Evolutionary conservation across 75 land plant genomes (phyloP), one percentile per base, ranked within the genome.

Genomic region (Picea sitchensis): DNA sequence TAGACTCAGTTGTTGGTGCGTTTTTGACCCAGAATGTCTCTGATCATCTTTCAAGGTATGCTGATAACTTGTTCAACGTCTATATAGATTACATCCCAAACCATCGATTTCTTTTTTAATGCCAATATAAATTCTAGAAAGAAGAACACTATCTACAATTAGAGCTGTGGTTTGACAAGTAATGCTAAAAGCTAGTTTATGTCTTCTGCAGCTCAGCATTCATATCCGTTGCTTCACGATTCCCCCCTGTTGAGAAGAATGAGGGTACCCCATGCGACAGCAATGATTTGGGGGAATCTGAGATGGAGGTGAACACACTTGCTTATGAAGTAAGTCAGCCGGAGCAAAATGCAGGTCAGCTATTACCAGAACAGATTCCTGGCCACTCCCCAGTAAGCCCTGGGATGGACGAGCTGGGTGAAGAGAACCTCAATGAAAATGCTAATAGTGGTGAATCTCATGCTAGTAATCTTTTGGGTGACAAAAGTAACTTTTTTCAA

Each of bases 21-120:
- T 98, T 93, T 76, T 84, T 98, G 9, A 98, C 99, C 14, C 99
- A 98, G 76, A 98, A 98, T 92, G 99, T 98, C 34, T 88, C 96
- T 56, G 99, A 98, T 76, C 96, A 93, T 76, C 83, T 95, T 5
- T 98, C 99, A 63, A 98, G 99, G 99, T 95, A 79, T 73, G 7
- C 7, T 44, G 14, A 65, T 47, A 44, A 59, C 58, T 23, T 38
- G 14, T 82, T 78, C 11, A 18, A 26, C 13, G 14, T 20, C 18
- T 23, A 5, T 62, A 44, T 65, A 14, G 57, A 54, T 26, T 3
- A 74, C 14, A 20, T 26, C 65, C 2, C 18, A 63, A 73, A 20
- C 36, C 14, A 32, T 57, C 13, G 30, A 72, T 34, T 74, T 83
- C 47, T 21, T 59, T 61, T 51, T 11, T 51, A 9, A 47, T 8